Evolutionary conservation across 1,139 yeast species (phyloP).

Genomic region (Geotrichum phurueaensis): DNA sequence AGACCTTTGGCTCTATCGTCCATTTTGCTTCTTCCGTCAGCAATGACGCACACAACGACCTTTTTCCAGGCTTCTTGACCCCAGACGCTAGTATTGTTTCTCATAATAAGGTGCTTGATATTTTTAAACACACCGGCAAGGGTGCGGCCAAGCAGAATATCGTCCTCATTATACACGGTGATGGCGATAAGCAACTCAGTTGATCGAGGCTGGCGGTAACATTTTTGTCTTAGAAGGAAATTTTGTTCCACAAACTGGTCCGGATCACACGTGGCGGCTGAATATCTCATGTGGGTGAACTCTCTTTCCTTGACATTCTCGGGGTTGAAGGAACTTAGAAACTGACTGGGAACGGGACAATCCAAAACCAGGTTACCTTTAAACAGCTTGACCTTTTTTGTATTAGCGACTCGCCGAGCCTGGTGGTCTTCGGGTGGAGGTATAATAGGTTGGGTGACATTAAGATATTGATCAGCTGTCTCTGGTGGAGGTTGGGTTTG

Average conservation of each 20-base stretch:
- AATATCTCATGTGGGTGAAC: slow-evolving; percentile 70
- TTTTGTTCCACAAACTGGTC: slow-evolving; percentile 49
- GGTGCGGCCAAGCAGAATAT: slow-evolving; percentile 62
- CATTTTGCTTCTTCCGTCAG: slow-evolving; percentile 69
- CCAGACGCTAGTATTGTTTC: slow-evolving; percentile 44
- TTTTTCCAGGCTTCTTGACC: slow-evolving; percentile 79
- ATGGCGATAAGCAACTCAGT: slow-evolving; percentile 71
- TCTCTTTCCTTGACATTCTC: slow-evolving; percentile 40
- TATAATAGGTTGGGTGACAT: background rate
- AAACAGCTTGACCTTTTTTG: slow-evolving; percentile 44
- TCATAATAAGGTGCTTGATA: slow-evolving; percentile 46
- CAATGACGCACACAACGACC: slow-evolving; percentile 66
- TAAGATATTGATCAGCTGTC: background rate
- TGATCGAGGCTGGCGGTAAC: slow-evolving; percentile 59
- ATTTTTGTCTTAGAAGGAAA: slow-evolving; percentile 61
- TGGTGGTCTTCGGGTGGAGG: background rate
- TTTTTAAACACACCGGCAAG: slow-evolving; percentile 73
- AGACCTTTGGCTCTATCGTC: slow-evolving; percentile 59
- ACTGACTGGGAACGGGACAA: slow-evolving; percentile 51
- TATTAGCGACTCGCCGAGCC: background rate
- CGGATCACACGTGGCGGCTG: slow-evolving; percentile 80
- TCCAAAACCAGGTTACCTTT: slow-evolving; percentile 72
- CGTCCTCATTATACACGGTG: slow-evolving; percentile 80
- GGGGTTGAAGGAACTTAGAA: slow-evolving; percentile 3
- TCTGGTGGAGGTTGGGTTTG: background rate